Evolutionary conservation across 495 filamentous ascomycete species (phyloP), one percentile per base, ranked within the genome.

Genomic region (Daldinia loculata): DNA sequence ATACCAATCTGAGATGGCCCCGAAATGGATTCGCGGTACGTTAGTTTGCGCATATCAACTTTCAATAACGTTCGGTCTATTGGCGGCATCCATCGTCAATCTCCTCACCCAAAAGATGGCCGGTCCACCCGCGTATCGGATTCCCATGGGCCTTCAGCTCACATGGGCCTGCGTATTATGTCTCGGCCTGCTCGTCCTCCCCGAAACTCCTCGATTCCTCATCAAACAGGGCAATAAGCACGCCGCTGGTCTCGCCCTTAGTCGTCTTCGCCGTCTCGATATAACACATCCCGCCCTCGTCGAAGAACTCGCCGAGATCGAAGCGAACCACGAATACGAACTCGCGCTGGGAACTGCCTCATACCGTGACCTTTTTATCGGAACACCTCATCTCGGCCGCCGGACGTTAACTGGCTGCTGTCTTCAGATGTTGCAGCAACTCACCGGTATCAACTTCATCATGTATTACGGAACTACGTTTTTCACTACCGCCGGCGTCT

Each of bases 1-100:
- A 17, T 97, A 97, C 81, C 92, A 95, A 80, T 97, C 94, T 8
- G 93, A 96, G 80, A 93, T 92, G 74, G 89, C 92, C 0, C 94
- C 94, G 17, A 93, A 93, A 80, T 95, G 93, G 90, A 92, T 97
- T 74, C 89, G 94, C 80, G 94, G 94, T 75, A 90, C 92, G n/a
- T 86, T 97, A 29, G 93, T 97, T 58, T 92, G 92, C 77, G 89
- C 91, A 48, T 97, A 97, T 80, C 94, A 97, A 82, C 84, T 96
- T 62, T 93, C 91, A 59, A 97, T 97, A 79, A 97, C 94, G 22
- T 77, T 92, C 27, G 94, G 94, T 66, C 84, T 97, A 6, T 83
- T 97, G 38, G 80, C 93, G 52, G 93, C 94, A n/a, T 86, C 93
- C 51, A 87, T 91, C 74, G 90, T 95, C 75, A 93, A 94, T 81